Percentiles rank a stretch among this genome's conserved stretches.
Conservation (phyloP, 1,284 basidiomycete genomes). For the Ustilago tritici region DNA sequence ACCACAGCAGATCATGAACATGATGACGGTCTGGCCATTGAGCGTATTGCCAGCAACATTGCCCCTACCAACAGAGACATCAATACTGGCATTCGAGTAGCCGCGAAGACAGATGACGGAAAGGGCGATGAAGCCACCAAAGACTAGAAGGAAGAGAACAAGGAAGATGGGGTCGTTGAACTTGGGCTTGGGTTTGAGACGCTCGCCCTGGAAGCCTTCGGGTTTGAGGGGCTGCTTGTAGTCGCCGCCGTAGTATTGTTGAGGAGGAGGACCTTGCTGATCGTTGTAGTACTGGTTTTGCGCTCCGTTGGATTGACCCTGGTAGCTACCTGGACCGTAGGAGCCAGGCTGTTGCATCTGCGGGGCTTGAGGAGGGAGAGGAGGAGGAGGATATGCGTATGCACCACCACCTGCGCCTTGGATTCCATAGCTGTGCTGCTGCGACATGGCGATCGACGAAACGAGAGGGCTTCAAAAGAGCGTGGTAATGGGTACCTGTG, state of each 20-base stretch:
- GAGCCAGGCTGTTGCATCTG: conserved; percentile 44
- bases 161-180: conserved; percentile 66
- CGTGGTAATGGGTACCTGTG: not conserved
- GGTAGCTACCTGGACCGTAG: conserved; percentile 38
- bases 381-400: conserved; percentile 29
- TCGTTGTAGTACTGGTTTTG: conserved; percentile 57
- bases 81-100: conserved; percentile 40
- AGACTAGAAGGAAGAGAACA: conserved; percentile 69
- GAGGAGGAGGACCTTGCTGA: conserved; percentile 27
- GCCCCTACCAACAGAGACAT: conserved; percentile 71
- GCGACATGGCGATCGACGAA: conserved; percentile 37
- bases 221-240: conserved; percentile 57
- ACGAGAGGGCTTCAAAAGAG: not conserved
- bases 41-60: conserved; percentile 79
- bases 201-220: conserved; percentile 58
- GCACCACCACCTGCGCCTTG: conserved; percentile 16
- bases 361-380: conserved; percentile 14
- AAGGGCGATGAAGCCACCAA: conserved; percentile 69
- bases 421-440: conserved; percentile 21
- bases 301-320: conserved; percentile 53
- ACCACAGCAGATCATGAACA: conserved; percentile 78
- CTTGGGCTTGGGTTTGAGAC: conserved; percentile 61
- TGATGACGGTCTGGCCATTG: conserved; percentile 77
- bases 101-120: conserved; percentile 68
- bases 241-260: conserved; percentile 51